A percentile compares a stretch with the other conserved stretches of the same genome.
Evolutionary conservation across 441 rosid genomes (phyloP).

Genomic region (Metrosideros polymorpha): DNA sequence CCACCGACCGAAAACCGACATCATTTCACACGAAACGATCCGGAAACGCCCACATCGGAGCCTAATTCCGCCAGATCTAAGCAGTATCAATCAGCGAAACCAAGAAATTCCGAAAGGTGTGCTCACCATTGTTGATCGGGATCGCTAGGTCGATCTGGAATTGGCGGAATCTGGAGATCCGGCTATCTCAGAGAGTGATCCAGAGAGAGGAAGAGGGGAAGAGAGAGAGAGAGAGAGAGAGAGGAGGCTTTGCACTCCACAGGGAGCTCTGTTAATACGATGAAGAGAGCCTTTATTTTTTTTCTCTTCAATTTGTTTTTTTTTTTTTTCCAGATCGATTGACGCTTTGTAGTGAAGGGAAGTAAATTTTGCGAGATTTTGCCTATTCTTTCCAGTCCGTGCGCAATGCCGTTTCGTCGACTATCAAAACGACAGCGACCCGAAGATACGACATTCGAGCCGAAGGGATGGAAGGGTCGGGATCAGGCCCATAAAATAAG

Average conservation of each 20-base stretch:
- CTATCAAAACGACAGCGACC: background rate
- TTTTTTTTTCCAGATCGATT: background rate
- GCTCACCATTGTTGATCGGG: background rate
- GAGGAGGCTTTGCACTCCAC: background rate
- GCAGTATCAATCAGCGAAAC: background rate
- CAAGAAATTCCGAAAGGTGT: background rate
- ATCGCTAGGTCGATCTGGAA: background rate
- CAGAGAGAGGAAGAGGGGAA: background rate
- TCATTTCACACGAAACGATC: background rate
- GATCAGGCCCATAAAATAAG: background rate
- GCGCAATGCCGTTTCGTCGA: background rate
- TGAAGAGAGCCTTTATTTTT: background rate
- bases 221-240: background rate
- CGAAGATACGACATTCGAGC: background rate
- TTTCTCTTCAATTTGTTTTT: background rate
- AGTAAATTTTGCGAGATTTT: background rate
- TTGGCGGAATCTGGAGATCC: background rate
- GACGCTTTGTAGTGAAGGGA: background rate
- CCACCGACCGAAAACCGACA: background rate
- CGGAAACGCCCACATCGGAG: conserved; percentile 19
- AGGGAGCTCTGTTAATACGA: background rate
- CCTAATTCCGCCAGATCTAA: conserved; percentile 52
- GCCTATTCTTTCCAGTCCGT: background rate
- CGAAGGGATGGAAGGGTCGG: background rate
- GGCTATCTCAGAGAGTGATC: background rate